Base-by-base conservation (phyloP, 2,329 filamentous ascomycete species). In the Tolypocladium sp. region DNA sequence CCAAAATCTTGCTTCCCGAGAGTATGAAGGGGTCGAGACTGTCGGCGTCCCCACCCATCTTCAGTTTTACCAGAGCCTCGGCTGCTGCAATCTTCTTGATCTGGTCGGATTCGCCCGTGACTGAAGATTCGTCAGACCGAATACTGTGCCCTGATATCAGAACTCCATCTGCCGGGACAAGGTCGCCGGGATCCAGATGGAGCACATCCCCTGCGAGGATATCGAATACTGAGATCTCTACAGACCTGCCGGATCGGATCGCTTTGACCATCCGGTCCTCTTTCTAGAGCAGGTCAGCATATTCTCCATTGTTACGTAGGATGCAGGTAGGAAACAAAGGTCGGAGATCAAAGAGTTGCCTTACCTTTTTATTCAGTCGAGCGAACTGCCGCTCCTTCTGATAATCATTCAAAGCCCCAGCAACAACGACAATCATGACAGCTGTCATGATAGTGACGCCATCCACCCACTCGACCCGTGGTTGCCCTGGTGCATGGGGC, bases 61-160 rank as follows among this genome's bases (percentile, higher is more conserved):
- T 74, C 17, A 88, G 77, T 12, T 76, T 77, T 46, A 79, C 73
- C 73, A 81, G 84, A 55, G 86, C 85, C 55, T 83, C 79, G 13
- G 83, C 77, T 15, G 81, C 86, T 6, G 76, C 70, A 0, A 80
- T 83, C 74, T 91, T 91, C 71, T 84, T 86, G 70, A 90, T 81
- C 56, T 86, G 80, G 65, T 91, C 87, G 0, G 87, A 90, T 72
- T 91, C 88, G 63, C 88, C 88, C 33, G 88, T 90, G 1, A 86
- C 85, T 13, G 87, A 89, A 3, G 86, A 89, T 67, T 91, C 88
- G 65, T 90, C 88, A 66, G 87, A 91, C 69, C 87, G 77, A 60
- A 80, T 66, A 4, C 72, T 70, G 62, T 76, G 75, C 7, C 77
- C 77, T 22, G 80, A 77, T 61, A 90, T 85, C 61, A 90, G 82